A percentile compares a stretch with the other conserved stretches of the same genome.
Conservation (phyloP, 2,329 filamentous ascomycete genomes). For the Pseudodiploospora longispora region DNA sequence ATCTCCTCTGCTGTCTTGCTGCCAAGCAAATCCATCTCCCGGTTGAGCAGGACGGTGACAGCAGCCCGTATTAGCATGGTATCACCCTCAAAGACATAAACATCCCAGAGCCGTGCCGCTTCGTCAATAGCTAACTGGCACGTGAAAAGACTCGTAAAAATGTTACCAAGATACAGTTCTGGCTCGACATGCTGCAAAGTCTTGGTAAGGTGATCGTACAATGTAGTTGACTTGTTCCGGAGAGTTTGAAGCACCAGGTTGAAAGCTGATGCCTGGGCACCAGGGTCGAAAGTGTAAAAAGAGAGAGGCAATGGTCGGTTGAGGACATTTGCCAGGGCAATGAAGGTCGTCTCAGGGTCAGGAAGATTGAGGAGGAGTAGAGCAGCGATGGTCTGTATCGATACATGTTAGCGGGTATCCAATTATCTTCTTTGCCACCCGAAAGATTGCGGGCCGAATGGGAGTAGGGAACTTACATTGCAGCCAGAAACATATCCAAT, state of each 20-base stretch:
- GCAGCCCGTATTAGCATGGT: conserved; percentile 61
- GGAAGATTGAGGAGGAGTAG: conserved; percentile 65
- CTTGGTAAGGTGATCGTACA: conserved; percentile 57
- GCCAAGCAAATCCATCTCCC: conserved; percentile 44
- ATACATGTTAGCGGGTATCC: conserved; percentile 14
- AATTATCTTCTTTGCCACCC: conserved; percentile 11
- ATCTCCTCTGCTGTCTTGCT: conserved; percentile 38
- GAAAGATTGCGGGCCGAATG: conserved; percentile 3
- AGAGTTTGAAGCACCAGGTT: conserved; percentile 61
- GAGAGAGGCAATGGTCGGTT: conserved; percentile 68
- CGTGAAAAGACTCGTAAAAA: conserved; percentile 61
- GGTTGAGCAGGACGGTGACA: conserved; percentile 54
- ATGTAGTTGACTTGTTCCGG: conserved; percentile 51
- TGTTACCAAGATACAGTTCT: conserved; percentile 46
- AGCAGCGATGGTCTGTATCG: conserved; percentile 57
- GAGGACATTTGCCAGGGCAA: conserved; percentile 66
- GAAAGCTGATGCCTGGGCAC: conserved; percentile 62
- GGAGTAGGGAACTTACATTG: conserved; percentile 49
- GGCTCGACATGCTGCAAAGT: conserved; percentile 37
- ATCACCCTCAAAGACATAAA: conserved; percentile 78
- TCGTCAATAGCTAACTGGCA: conserved; percentile 57
- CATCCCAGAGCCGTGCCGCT: conserved; percentile 68
- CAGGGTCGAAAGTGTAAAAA: conserved; percentile 63
- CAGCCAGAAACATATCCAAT: conserved; percentile 70
- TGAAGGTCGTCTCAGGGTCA: conserved; percentile 55